phyloP scores from a whole-genome alignment of 352 stramenopile species.

The Chloridella minuta region DNA sequence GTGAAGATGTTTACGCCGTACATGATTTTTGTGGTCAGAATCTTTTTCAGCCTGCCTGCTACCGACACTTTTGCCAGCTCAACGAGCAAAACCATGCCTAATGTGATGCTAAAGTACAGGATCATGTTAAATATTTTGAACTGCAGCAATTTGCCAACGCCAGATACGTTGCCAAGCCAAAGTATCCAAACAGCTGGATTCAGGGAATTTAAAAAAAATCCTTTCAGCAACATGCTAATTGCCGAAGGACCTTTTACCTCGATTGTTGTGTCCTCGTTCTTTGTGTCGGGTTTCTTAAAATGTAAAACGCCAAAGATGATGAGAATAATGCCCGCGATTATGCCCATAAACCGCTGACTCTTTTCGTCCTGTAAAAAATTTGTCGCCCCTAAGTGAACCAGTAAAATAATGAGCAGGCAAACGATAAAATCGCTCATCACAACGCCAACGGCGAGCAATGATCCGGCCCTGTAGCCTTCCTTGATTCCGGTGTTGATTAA shows the following conservation, averaged over 20 bases:
- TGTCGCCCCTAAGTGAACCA: not conserved
- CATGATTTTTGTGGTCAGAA: not conserved
- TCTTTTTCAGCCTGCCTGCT: not conserved
- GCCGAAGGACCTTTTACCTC: not conserved
- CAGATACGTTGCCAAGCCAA: not conserved
- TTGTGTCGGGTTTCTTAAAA: not conserved
- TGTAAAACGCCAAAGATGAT: not conserved
- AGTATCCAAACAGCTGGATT: not conserved
- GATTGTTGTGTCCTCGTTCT: too few species aligned
- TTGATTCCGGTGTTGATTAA: not conserved
- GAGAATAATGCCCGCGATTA: not conserved
- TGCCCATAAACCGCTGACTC: not conserved
- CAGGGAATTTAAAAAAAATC: not conserved
- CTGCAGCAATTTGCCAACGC: not conserved
- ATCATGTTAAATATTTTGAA: not conserved
- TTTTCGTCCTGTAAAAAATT: not conserved
- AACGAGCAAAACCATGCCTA: not conserved
- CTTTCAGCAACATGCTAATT: not conserved
- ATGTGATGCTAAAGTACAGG: not conserved
- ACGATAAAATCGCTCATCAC: not conserved
- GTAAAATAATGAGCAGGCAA: not conserved
- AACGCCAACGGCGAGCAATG: not conserved
- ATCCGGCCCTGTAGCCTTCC: not conserved
- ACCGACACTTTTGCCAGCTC: not conserved
- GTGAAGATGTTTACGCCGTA: not conserved